Base-by-base conservation (phyloP, 176 grass and related monocot genomes). In the Stipa capillata region DNA sequence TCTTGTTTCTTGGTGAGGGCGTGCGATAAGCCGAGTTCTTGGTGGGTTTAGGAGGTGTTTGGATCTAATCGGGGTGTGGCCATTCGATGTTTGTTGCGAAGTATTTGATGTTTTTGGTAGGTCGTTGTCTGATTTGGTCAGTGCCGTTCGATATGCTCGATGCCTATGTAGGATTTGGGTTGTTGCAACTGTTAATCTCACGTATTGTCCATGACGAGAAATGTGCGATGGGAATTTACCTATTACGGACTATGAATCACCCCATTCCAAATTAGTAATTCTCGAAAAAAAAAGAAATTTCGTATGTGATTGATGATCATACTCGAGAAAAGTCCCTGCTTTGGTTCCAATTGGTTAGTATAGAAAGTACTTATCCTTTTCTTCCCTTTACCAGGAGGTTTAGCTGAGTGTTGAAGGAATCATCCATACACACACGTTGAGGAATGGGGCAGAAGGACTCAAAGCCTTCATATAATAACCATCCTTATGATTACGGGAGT, bases 391-490 rank as follows among this genome's bases (percentile, higher is more conserved):
- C 9, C 78, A 82, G 78, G 53, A 71, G 77, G 4, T 31, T 40
- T 37, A 72, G 15, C 82, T 69, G 77, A 58, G 34, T 15, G 35
- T 41, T 77, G n/a, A n/a, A n/a, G n/a, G n/a, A n/a, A n/a, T n/a
- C n/a, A n/a, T n/a, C n/a, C n/a, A n/a, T n/a, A n/a, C n/a, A n/a
- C n/a, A n/a, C n/a, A n/a, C n/a, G n/a, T n/a, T n/a, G 6, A 50
- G 23, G 4, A 37, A 92, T 92, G 90, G 90, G 90, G 74, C 71
- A 67, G 37, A 92, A 79, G 47, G 82, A 79, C 15, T 92, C 90
- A 68, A 92, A 70, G 61, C 54, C 78, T 27, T 84, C 76, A 6
- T 65, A 80, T 36, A n/a, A n/a, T n/a, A 62, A 16, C 20, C 73
- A 77, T 69, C 27, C 76, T 25, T 80, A 77, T 43, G 75, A 85